Conservation (phyloP, 176 grass and related monocot genomes). For the Eragrostis nindensis region DNA sequence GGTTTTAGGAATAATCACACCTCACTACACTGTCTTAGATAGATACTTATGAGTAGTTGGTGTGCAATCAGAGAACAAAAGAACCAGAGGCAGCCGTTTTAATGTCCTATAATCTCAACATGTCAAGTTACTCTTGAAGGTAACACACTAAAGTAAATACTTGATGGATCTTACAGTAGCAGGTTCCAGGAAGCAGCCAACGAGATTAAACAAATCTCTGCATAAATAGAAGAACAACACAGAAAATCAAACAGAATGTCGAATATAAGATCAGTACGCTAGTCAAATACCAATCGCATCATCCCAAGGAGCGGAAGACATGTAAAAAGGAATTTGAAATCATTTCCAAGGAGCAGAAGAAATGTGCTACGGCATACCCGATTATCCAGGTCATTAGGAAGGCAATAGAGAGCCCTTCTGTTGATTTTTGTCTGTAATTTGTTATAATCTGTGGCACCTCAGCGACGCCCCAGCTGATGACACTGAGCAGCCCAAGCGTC, state of each 20-base stretch:
- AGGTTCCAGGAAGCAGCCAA: conserved; percentile 88
- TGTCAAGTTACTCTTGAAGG: conserved; percentile 13
- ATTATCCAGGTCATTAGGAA: conserved; percentile 94
- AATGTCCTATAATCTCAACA: conserved; percentile 12
- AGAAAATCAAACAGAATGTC: background rate
- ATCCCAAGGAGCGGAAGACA: conserved; percentile 1
- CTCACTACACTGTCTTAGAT: background rate
- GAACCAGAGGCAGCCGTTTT: conserved; percentile 3
- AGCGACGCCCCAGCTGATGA: conserved; percentile 85
- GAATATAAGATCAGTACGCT: background rate
- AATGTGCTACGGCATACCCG: conserved; percentile 62
- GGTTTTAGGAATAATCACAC: background rate
- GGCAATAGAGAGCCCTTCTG: conserved; percentile 80
- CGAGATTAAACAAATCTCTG: conserved; percentile 96
- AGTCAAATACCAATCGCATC: background rate
- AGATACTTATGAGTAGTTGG: background rate
- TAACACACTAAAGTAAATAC: background rate
- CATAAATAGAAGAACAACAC: conserved; percentile 29
- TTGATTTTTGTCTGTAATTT: conserved; percentile 80
- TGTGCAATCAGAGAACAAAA: background rate
- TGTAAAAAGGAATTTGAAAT: conserved; percentile 20
- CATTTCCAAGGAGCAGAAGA: conserved; percentile 7
- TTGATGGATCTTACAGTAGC: conserved; percentile 72
- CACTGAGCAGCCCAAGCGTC: conserved; percentile 67
- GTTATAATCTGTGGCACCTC: conserved; percentile 96